Base-by-base conservation (phyloP, 225 moss, liverwort and hornwort species). In the Takakia lepidozioides region DNA sequence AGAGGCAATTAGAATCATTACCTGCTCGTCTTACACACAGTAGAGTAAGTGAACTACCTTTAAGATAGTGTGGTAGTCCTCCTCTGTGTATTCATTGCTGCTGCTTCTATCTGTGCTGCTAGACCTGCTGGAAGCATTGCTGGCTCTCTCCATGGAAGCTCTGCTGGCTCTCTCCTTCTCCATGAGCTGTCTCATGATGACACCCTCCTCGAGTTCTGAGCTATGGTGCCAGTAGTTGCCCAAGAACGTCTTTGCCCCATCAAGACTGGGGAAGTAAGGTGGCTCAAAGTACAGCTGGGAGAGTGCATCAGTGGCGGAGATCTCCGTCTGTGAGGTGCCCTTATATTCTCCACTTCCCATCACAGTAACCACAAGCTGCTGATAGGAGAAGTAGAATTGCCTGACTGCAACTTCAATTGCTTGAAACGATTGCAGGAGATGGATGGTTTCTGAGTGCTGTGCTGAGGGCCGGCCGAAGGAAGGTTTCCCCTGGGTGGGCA, bases 341-440 rank as follows among this genome's bases (percentile, higher is more conserved):
- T 76, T 83, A 60, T 86, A 90, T 55, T 86, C 89, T 6, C 89
- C 83, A 34, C 83, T 80, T 0, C 89, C 89, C 85, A 90, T 86
- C 23, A 86, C 86, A 0, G 82, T 72, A 19, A 90, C 81, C 47
- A 83, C 89, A 25, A 90, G 65, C 42, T 86, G 89, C 43, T 86
- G 77, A 62, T 90, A 90, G 2, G 86, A 63, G 70, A 90, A 90
- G 58, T 83, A 90, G 56, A 86, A 90, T 56, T 90, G 89, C 7
- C 86, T 76, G 28, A 90, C 80, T 32, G 80, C 86, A 2, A 65
- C 77, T 41, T 90, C 89, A 29, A 83, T 70, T 2, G 80, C 80
- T 58, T 90, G 89, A 24, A 90, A 85, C 0, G 89, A 80, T 43
- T 90, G 89, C 1, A 90, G 68, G 4, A 90, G 56, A 37, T 90